Conservation (phyloP, 1,284 basidiomycete species). For the Heterobasidion occidentale region DNA sequence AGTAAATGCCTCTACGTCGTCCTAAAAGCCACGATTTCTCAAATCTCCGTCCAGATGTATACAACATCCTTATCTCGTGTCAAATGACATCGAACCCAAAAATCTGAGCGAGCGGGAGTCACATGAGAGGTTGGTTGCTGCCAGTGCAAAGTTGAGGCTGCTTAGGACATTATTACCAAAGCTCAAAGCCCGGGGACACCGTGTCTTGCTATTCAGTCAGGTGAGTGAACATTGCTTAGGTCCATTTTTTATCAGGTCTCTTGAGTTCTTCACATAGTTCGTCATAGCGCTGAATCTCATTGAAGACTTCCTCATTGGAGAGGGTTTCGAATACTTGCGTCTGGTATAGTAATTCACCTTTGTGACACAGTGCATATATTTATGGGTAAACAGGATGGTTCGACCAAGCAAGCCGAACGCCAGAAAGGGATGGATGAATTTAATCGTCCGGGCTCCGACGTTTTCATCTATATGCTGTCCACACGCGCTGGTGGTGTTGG, state of each 20-base stretch:
- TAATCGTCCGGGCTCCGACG: constrained; percentile 80
- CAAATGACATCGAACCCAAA: constrained; percentile 74
- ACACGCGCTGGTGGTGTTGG: constrained; percentile 96
- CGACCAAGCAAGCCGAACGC: constrained; percentile 78
- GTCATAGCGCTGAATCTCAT: constrained; percentile 86
- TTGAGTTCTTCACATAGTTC: constrained; percentile 50
- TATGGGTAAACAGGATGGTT: constrained; percentile 63
- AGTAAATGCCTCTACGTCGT: constrained; percentile 37
- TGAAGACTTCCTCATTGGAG: constrained; percentile 89
- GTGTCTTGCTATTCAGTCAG: constrained; percentile 96
- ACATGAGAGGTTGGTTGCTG: constrained; percentile 78
- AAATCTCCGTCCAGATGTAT: constrained; percentile 44
- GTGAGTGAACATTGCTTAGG: constrained; percentile 35
- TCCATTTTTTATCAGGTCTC: neutral
- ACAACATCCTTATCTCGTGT: constrained; percentile 89
- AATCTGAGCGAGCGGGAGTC: constrained; percentile 52
- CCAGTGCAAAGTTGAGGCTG: constrained; percentile 82
- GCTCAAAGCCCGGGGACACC: constrained; percentile 84
- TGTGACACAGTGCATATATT: neutral
- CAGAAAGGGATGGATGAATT: constrained; percentile 95
- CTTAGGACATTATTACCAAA: constrained; percentile 81
- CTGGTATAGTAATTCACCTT: constrained; percentile 46
- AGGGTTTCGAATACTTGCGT: constrained; percentile 86
- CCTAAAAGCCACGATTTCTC: constrained; percentile 6
- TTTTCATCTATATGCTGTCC: constrained; percentile 87